Percentiles rank a stretch among this genome's conserved stretches.
Evolutionary conservation across 495 filamentous ascomycete species (phyloP).

Genomic region (Penicillium canescens): DNA sequence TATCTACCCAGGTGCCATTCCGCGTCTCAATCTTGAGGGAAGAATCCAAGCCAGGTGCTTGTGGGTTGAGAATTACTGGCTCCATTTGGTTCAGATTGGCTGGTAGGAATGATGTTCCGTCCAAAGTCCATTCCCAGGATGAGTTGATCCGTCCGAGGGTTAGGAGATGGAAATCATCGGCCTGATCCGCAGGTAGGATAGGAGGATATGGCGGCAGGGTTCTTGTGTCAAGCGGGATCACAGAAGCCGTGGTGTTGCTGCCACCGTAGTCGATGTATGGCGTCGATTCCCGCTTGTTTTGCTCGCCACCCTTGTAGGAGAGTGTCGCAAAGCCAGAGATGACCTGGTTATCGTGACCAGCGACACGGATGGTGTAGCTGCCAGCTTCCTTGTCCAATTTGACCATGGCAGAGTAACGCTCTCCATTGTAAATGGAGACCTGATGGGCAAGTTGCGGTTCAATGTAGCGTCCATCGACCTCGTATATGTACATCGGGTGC

Average conservation of each 20-base stretch:
- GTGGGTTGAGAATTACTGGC: constrained; percentile 37
- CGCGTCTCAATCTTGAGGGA: constrained; percentile 42
- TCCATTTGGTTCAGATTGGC: constrained; percentile 9
- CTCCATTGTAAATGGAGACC: constrained; percentile 31
- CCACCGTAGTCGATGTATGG: constrained; percentile 45
- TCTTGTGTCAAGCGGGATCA: constrained; percentile 31
- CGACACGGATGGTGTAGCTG: constrained; percentile 34
- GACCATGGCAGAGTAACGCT: constrained; percentile 38
- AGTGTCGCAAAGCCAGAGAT: constrained; percentile 31
- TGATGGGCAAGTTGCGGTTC: constrained; percentile 31
- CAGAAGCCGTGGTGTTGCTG: constrained; percentile 24
- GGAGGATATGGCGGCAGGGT: constrained; percentile 37
- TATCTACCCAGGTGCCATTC: constrained; percentile 55
- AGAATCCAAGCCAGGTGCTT: constrained; percentile 14
- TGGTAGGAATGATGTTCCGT: constrained; percentile 23
- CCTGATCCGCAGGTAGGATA: constrained; percentile 24
- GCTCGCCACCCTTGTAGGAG: constrained; percentile 25
- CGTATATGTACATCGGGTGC: constrained; percentile 43
- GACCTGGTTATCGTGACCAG: constrained; percentile 32
- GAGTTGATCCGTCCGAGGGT: constrained; percentile 30
- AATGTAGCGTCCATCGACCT: constrained; percentile 39
- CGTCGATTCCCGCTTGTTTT: constrained; percentile 11
- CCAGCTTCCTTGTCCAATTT: constrained; percentile 32
- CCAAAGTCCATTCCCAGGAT: constrained; percentile 44
- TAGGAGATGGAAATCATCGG: constrained; percentile 39